Percentiles rank a stretch among this genome's conserved stretches.
phyloP scores from a whole-genome alignment of 805 yeast species.

The Cyberlindnera mrakii region DNA sequence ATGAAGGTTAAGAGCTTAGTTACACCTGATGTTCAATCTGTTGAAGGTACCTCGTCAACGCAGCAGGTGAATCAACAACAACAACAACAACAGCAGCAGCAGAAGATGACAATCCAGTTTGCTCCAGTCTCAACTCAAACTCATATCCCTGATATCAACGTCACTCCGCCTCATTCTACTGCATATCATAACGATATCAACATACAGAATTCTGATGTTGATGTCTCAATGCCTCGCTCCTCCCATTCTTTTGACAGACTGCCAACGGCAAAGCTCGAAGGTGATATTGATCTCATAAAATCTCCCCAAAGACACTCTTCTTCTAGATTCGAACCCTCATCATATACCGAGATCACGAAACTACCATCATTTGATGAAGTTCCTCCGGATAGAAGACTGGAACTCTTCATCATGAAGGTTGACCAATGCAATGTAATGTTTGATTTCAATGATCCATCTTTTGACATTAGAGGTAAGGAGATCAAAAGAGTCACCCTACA shows the following conservation, averaged over 20 bases:
- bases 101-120: constrained; percentile 1
- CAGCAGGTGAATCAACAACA: not conserved
- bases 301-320: constrained; percentile 90
- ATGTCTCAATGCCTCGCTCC: constrained; percentile 31
- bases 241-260: constrained; percentile 52
- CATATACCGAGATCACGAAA: constrained; percentile 58
- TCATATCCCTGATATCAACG: constrained; percentile 14
- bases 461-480: constrained; percentile 89
- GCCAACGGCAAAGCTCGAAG: constrained; percentile 42
- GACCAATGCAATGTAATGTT: constrained; percentile 94
- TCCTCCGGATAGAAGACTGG: constrained; percentile 70
- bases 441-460: constrained; percentile 90
- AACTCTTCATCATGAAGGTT: constrained; percentile 77
- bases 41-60: not conserved
- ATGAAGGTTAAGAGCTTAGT: constrained; percentile 1
- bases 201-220: constrained; percentile 8
- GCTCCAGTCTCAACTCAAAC: not conserved
- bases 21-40: constrained; percentile 2
- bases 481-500: constrained; percentile 80
- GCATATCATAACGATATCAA: constrained; percentile 4
- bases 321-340: constrained; percentile 80
- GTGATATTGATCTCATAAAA: constrained; percentile 74
- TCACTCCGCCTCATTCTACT: constrained; percentile 10
- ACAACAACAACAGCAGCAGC: constrained; percentile 1
- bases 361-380: constrained; percentile 88